A percentile compares a stretch with the other conserved stretches of the same genome.
These are phyloP conservation scores for Sarocladium brachiariae DNA, from an alignment of 2,329 filamentous ascomycete species.

Conservation along the genomic window DNA sequence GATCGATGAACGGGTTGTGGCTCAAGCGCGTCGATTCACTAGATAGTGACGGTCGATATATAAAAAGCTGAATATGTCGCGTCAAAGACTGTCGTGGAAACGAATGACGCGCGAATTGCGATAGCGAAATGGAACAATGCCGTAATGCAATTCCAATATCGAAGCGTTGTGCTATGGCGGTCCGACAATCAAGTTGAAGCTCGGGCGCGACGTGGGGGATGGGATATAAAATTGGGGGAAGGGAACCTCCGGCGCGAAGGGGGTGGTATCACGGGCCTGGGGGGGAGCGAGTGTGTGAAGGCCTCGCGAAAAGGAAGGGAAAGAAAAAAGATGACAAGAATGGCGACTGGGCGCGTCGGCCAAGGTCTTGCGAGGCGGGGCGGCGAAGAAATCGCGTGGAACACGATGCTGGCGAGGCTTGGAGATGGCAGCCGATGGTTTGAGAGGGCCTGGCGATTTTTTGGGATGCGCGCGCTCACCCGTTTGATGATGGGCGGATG, in stretches of 20 bases:
- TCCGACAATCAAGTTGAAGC: not conserved
- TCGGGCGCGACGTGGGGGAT: not conserved
- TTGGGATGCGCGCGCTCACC: conserved; percentile 53
- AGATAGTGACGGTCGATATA: not conserved
- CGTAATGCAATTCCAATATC: not conserved
- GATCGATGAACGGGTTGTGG: not conserved
- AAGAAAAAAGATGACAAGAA: conserved; percentile 9
- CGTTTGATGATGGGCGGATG: conserved; percentile 38
- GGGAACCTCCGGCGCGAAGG: conserved; percentile 5
- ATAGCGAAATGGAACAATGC: not conserved
- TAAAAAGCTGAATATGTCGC: not conserved
- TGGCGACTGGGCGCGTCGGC: conserved; percentile 32
- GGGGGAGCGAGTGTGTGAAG: conserved; percentile 1
- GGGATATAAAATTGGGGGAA: conserved; percentile 2
- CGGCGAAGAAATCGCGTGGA: conserved; percentile 48
- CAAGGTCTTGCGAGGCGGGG: conserved; percentile 32
- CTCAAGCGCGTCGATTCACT: not conserved
- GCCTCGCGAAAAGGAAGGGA: conserved; percentile 8
- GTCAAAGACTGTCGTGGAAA: not conserved
- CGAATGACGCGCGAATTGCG: conserved; percentile 6
- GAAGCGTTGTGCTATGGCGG: not conserved
- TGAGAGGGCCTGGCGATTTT: conserved; percentile 54
- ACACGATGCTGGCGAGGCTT: conserved; percentile 44
- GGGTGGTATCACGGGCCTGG: conserved; percentile 4
- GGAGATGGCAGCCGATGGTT: conserved; percentile 53